Evolutionary conservation across 2,329 filamentous ascomycete species (phyloP), one percentile per base, ranked within the genome.

Genomic region (Fusarium sp.): DNA sequence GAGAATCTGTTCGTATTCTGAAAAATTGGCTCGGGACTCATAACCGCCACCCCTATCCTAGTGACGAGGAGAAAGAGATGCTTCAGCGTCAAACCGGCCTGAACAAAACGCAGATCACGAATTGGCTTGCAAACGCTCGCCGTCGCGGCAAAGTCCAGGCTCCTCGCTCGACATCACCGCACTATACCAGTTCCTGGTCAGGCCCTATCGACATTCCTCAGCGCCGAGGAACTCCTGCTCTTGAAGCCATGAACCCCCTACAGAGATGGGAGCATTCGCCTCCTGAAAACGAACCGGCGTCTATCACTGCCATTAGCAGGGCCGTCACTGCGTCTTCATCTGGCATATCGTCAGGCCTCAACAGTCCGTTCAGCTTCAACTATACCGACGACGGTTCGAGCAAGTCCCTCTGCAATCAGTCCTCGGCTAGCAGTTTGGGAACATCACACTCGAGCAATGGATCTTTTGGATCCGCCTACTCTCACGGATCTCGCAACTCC

Each of bases 51-150:
- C 95, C 94, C 0, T 98, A 97, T 77, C 94, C 95, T 6, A 95
- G 90, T 36, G 94, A 97, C 44, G 90, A 94, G 62, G 93, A 97
- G 77, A 97, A 95, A 76, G 92, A 94, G 71, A 87, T 89, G 66
- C 84, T 98, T 28, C 92, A 94, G 79, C 86, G 88, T 48, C 88
- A 92, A 73, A 97, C 94, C 1, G 94, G 94, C 8, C 85, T 98
- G 41, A 94, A 90, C 78, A 90, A 93, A 74, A 92, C 87, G 13
- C 95, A 98, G 76, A 95, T 97, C 73, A 91, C 91, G 11, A 97
- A 97, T 78, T 97, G 94, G 94, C 89, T 97, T 48, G 94, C 94
- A 63, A 97, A 97, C 79, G 94, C 94, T 61, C 90, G 94, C 44
- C 89, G 94, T 60, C 88, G 94, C 67, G 91, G 93, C 73, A 97